Evolutionary conservation across 805 yeast genomes (phyloP).

Genomic region (Nakazawaea wickerhamii): DNA sequence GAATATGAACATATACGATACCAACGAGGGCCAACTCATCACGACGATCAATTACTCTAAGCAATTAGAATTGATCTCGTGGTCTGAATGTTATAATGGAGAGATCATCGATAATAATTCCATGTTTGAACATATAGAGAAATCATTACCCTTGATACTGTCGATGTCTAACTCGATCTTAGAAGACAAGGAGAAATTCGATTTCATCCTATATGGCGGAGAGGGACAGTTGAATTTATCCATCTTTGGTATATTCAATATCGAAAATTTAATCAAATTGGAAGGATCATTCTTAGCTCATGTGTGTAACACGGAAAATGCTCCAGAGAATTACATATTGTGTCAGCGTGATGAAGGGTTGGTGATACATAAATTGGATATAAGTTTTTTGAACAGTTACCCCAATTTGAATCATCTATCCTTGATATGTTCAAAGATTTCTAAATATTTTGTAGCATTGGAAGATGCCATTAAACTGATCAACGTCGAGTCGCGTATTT

Average conservation of each 20-base stretch:
- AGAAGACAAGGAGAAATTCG: constrained; percentile 22
- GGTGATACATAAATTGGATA: constrained; percentile 20
- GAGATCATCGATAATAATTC: constrained; percentile 15
- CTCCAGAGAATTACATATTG: constrained; percentile 23
- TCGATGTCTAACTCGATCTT: constrained; percentile 19
- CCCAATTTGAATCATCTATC: constrained; percentile 24
- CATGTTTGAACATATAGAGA: constrained; percentile 20
- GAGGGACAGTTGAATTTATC: constrained; percentile 21
- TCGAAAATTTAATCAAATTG: constrained; percentile 21
- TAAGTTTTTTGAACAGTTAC: constrained; percentile 21
- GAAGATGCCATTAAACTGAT: constrained; percentile 27
- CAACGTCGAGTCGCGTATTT: constrained; percentile 28
- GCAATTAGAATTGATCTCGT: constrained; percentile 5
- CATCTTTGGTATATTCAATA: constrained; percentile 28
- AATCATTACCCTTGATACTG: constrained; percentile 19
- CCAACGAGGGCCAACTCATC: constrained; percentile 24
- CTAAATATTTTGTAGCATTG: constrained; percentile 28
- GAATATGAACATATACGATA: constrained; percentile 21
- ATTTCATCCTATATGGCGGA: constrained; percentile 24
- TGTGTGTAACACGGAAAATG: constrained; percentile 16
- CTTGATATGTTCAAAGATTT: constrained; percentile 29
- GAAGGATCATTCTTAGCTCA: constrained; percentile 15
- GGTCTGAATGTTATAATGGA: constrained; percentile 20
- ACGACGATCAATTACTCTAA: constrained; percentile 16
- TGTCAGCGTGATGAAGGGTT: constrained; percentile 17